Evolutionary conservation across 352 stramenopile genomes (phyloP).

Genomic region (Pythium coloratum): DNA sequence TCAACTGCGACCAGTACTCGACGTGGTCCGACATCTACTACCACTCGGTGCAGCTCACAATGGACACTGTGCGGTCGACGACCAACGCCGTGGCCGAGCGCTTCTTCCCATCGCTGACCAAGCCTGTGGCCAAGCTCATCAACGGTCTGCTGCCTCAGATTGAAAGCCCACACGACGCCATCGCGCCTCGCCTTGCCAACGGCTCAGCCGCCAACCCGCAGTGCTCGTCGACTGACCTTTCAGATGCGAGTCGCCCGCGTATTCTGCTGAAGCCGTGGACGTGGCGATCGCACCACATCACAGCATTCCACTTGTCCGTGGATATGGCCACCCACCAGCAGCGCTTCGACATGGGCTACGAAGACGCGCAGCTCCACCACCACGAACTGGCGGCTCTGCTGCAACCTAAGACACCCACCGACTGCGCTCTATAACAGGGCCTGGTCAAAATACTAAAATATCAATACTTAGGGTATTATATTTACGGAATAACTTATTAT

Average conservation of each 20-base stretch:
- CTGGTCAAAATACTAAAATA: too few species aligned
- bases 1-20: conserved; percentile 59
- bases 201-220: conserved; percentile 20
- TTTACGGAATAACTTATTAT: too few species aligned
- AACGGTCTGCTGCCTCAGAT: conserved; percentile 46
- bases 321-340: conserved; percentile 49
- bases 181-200: conserved; percentile 38
- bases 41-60: conserved; percentile 46
- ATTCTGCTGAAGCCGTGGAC: conserved; percentile 66
- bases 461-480: too few species aligned
- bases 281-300: conserved; percentile 53
- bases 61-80: conserved; percentile 40
- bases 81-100: conserved; percentile 41
- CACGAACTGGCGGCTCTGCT: conserved; percentile 50
- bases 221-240: conserved; percentile 2
- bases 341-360: conserved; percentile 60
- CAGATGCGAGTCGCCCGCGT: conserved; percentile 25
- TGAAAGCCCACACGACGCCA: conserved; percentile 45
- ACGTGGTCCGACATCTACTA: conserved; percentile 57
- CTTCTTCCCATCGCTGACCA: conserved; percentile 46
- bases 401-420: conserved; percentile 24
- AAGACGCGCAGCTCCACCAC: conserved; percentile 53
- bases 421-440: not conserved
- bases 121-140: conserved; percentile 46
- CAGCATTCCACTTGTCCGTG: conserved; percentile 60